phyloP scores from a whole-genome alignment of 1,284 basidiomycete genomes.

The Trametes hirsuta region DNA sequence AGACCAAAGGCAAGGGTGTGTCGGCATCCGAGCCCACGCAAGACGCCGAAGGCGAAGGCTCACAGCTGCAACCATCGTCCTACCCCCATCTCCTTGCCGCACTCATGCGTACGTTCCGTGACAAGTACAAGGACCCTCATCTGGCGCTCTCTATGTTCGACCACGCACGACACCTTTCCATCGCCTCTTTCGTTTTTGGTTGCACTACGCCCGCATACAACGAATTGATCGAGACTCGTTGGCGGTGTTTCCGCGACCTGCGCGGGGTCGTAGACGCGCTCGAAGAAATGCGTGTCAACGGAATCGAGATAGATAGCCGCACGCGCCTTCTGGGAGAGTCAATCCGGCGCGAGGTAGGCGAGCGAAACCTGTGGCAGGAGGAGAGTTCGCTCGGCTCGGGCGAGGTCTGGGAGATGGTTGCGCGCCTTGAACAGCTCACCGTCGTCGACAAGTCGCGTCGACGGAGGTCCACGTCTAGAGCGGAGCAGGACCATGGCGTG shows the following conservation, averaged over 20 bases:
- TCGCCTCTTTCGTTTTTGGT: constrained; percentile 82
- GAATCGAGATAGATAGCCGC: constrained; percentile 62
- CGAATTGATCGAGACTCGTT: constrained; percentile 79
- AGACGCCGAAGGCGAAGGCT: not conserved
- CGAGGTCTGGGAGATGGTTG: constrained; percentile 45
- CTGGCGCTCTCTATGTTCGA: constrained; percentile 84
- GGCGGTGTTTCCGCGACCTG: constrained; percentile 82
- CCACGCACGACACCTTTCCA: constrained; percentile 71
- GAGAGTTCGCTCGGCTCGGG: constrained; percentile 45
- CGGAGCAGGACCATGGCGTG: not conserved
- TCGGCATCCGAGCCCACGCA: constrained; percentile 19
- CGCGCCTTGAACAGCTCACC: constrained; percentile 42
- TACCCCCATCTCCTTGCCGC: constrained; percentile 77
- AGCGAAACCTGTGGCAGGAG: constrained; percentile 53
- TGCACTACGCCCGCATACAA: constrained; percentile 87
- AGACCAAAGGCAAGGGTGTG: constrained; percentile 16
- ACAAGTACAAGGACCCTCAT: constrained; percentile 77
- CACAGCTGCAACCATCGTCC: constrained; percentile 55
- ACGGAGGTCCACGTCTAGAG: not conserved
- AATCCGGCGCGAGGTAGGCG: constrained; percentile 68
- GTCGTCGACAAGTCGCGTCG: constrained; percentile 10
- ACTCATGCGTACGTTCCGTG: constrained; percentile 76
- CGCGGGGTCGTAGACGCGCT: constrained; percentile 71
- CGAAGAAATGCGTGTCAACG: constrained; percentile 82
- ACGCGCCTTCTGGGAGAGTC: constrained; percentile 66